Conservation (phyloP, 352 stramenopile genomes). For the Globisporangium camurandrum region DNA sequence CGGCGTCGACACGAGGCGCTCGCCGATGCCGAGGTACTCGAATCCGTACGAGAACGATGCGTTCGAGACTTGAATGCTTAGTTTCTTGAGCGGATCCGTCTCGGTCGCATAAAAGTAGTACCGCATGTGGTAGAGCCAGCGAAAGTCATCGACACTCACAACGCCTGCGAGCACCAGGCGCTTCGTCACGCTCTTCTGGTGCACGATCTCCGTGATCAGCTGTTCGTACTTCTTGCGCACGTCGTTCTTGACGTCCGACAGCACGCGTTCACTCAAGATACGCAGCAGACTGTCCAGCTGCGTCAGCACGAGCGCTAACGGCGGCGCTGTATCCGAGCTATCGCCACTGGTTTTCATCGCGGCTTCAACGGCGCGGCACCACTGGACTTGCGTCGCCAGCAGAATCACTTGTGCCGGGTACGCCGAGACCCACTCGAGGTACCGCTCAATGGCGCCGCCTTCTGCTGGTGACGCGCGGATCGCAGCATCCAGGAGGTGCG, state of each 20-base stretch:
- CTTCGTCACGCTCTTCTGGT: conserved; percentile 97
- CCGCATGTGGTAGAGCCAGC: conserved; percentile 99
- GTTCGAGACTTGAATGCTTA: conserved; percentile 97
- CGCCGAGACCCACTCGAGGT: conserved; percentile 95
- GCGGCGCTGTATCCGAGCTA: conserved; percentile 27
- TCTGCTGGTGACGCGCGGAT: conserved; percentile 76
- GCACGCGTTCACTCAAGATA: conserved; percentile 95
- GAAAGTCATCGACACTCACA: conserved; percentile 89
- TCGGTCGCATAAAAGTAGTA: conserved; percentile 93
- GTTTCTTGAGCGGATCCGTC: conserved; percentile 84
- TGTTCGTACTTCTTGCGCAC: conserved; percentile 99
- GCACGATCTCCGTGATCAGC: conserved; percentile 99
- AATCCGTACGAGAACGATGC: conserved; percentile 99
- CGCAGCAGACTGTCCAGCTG: conserved; percentile 85
- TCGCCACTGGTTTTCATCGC: conserved; percentile 66
- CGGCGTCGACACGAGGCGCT: conserved; percentile 98
- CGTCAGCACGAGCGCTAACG: conserved; percentile 41
- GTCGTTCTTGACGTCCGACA: conserved; percentile 91
- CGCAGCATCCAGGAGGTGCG: conserved; percentile 91
- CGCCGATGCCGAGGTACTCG: conserved; percentile 99
- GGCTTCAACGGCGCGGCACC: conserved; percentile 93
- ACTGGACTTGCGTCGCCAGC: conserved; percentile 96
- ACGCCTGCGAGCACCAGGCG: conserved; percentile 86
- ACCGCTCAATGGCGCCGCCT: conserved; percentile 74
- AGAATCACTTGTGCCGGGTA: conserved; percentile 99